Conservation (phyloP, 148 eudicot genomes). For the Rhododendron ferrugineum region DNA sequence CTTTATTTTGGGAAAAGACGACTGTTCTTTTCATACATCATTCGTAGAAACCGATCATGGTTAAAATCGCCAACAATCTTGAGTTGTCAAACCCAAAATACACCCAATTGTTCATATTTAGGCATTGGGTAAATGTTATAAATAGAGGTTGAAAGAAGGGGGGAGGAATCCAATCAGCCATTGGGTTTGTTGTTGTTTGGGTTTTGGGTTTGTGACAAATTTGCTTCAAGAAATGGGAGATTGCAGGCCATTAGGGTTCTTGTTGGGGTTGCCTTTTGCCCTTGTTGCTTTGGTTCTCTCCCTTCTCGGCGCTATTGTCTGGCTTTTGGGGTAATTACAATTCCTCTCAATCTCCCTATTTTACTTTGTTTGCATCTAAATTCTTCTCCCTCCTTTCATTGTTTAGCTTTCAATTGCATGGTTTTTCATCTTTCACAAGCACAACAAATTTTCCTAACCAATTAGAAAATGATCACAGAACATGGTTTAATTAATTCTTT, state of each 20-base stretch:
- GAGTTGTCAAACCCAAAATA: background rate
- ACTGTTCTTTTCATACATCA: background rate
- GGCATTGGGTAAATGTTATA: background rate
- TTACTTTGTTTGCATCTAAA: background rate
- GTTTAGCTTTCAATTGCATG: background rate
- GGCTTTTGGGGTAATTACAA: constrained; percentile 38
- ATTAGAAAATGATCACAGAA: background rate
- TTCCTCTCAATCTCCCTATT: background rate
- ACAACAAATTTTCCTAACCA: background rate
- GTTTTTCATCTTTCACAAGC: background rate
- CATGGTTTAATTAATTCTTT: no score
- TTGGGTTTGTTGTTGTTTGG: background rate
- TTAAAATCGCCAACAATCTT: background rate
- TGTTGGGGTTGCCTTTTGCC: constrained; percentile 47
- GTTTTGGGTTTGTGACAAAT: background rate
- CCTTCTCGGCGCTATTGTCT: constrained; percentile 31
- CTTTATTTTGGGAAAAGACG: background rate
- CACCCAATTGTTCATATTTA: background rate
- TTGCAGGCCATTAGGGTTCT: constrained; percentile 51
- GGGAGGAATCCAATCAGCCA: background rate
- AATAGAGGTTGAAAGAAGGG: background rate
- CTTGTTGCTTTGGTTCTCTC: constrained; percentile 34
- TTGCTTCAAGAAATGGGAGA: constrained; percentile 19
- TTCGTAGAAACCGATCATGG: background rate
- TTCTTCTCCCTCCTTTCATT: background rate